Percentiles rank a stretch among this genome's conserved stretches.
phyloP scores from a whole-genome alignment of 2,329 filamentous ascomycete genomes.

The Raffaelea arxii region DNA sequence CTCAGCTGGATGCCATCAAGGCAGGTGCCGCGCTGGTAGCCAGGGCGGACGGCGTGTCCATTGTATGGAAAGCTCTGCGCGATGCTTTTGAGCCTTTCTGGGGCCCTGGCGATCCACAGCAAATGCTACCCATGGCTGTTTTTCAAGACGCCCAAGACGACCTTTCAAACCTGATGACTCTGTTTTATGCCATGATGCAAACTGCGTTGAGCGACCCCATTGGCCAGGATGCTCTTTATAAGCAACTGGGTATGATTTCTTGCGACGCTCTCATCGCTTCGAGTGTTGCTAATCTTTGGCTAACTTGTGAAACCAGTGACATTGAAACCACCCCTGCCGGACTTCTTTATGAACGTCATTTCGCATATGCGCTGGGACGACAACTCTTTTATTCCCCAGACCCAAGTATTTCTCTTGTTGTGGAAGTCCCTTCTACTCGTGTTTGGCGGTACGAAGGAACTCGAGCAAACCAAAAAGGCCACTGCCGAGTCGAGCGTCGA shows the following conservation, averaged over 20 bases:
- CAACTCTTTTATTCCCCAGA: slow-evolving; percentile 50
- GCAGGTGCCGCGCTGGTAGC: slow-evolving; percentile 41
- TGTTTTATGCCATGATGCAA: slow-evolving; percentile 36
- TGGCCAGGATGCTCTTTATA: slow-evolving; percentile 34
- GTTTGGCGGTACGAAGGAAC: slow-evolving; percentile 69
- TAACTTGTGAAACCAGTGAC: slow-evolving; percentile 30
- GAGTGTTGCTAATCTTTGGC: background rate
- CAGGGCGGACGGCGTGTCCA: slow-evolving; percentile 37
- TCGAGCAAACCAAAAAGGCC: slow-evolving; percentile 63
- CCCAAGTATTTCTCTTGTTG: slow-evolving; percentile 67
- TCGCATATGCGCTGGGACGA: slow-evolving; percentile 66
- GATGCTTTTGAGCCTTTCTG: slow-evolving; percentile 42
- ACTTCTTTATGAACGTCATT: slow-evolving; percentile 60
- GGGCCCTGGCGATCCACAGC: slow-evolving; percentile 34
- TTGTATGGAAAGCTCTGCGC: slow-evolving; percentile 41
- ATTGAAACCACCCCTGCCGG: slow-evolving; percentile 58
- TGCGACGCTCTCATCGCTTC: too few relatives aligned
- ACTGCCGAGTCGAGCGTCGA: slow-evolving; percentile 51
- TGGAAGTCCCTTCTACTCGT: slow-evolving; percentile 87
- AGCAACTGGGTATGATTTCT: slow-evolving; percentile 45
- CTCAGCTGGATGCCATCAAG: slow-evolving; percentile 51
- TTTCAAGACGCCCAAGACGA: slow-evolving; percentile 43
- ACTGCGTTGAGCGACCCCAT: slow-evolving; percentile 41
- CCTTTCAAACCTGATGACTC: slow-evolving; percentile 16
- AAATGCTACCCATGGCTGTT: slow-evolving; percentile 24